Conservation (phyloP, 2,329 filamentous ascomycete genomes). For the Phialophora macrospora region DNA sequence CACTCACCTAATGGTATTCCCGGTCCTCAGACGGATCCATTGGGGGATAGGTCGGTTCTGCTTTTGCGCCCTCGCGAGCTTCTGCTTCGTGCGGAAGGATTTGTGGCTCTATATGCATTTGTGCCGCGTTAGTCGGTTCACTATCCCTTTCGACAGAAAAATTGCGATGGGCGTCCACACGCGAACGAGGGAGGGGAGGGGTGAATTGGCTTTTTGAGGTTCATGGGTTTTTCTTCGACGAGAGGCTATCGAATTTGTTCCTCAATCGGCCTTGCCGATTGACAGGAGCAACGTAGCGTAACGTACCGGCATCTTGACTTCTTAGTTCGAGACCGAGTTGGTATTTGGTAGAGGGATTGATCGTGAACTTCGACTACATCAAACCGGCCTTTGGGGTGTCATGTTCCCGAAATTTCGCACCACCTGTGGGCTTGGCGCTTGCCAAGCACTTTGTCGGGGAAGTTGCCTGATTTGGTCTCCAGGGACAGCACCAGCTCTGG, state of each 20-base stretch:
- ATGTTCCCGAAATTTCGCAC: conserved; percentile 12
- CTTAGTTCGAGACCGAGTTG: conserved; percentile 33
- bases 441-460: conserved; percentile 12
- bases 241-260: not conserved
- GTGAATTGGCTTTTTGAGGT: not conserved
- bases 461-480: not conserved
- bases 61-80: conserved; percentile 99
- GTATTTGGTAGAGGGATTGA: conserved; percentile 4
- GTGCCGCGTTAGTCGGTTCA: not conserved
- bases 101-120: conserved; percentile 65
- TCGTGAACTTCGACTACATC: conserved; percentile 1
- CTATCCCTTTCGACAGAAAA: not conserved
- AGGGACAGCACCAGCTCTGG: not conserved
- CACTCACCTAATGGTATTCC: conserved; percentile 98
- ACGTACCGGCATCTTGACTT: conserved; percentile 62
- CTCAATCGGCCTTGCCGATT: not conserved
- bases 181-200: not conserved
- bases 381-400: not conserved
- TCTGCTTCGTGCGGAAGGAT: conserved; percentile 99
- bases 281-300: not conserved
- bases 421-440: conserved; percentile 24
- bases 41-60: conserved; percentile 99
- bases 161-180: too few relatives aligned
- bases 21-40: conserved; percentile 98
- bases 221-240: not conserved